A percentile compares a stretch with the other conserved stretches of the same genome.
phyloP scores from a whole-genome alignment of 768 basidiomycete genomes.

The Termitomyces sp. region DNA sequence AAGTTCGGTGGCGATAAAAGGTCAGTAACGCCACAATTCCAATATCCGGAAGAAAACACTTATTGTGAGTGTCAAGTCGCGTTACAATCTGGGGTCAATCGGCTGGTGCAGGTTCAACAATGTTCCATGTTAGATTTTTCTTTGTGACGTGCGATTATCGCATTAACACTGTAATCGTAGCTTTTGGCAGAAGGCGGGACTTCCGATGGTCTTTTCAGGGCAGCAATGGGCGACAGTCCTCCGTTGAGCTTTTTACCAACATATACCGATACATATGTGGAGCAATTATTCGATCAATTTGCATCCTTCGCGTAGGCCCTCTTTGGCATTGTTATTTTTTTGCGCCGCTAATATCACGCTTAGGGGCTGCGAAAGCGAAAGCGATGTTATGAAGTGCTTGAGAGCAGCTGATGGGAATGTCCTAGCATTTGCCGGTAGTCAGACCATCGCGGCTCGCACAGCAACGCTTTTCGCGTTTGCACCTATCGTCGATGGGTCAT shows the following conservation, averaged over 20 bases:
- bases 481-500: constrained; percentile 35
- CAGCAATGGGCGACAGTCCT: constrained; percentile 44
- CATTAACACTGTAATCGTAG: constrained; percentile 20
- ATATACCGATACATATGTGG: constrained; percentile 32
- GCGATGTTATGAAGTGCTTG: constrained; percentile 31
- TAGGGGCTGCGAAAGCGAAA: constrained; percentile 22
- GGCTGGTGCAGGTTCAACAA: constrained; percentile 41
- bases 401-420: constrained; percentile 26
- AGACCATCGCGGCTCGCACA: constrained; percentile 28
- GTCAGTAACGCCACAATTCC: constrained; percentile 18
- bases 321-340: background rate
- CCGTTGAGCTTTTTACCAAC: constrained; percentile 35
- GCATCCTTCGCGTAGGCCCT: constrained; percentile 34
- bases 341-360: background rate
- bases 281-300: constrained; percentile 34
- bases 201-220: constrained; percentile 36
- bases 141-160: background rate
- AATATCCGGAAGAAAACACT: background rate
- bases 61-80: constrained; percentile 21
- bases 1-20: constrained; percentile 36
- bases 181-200: constrained; percentile 38
- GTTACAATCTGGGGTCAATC: constrained; percentile 44
- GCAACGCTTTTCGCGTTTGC: constrained; percentile 36
- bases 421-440: constrained; percentile 32
- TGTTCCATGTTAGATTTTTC: constrained; percentile 32